Conservation (phyloP, 2,329 filamentous ascomycete species). For the Westerdykella aurantiaca region DNA sequence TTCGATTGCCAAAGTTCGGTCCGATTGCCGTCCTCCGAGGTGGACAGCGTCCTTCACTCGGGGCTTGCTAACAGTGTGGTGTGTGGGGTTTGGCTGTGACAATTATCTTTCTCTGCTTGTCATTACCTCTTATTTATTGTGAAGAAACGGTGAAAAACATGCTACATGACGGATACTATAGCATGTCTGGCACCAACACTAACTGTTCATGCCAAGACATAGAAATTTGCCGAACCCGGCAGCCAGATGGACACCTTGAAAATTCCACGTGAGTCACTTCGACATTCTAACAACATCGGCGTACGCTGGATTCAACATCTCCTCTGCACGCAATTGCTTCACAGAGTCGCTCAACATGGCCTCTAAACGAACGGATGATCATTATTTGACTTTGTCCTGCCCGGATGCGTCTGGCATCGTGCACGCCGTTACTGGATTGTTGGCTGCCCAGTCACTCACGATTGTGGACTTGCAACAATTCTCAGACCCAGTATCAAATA, state of each 20-base stretch:
- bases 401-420: constrained; percentile 81
- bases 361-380: constrained; percentile 27
- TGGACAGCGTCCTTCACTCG: too few species aligned
- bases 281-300: neutral
- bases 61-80: too few species aligned
- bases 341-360: constrained; percentile 5
- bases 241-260: constrained; percentile 3
- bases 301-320: neutral
- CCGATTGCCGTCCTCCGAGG: too few species aligned
- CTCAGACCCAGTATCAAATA: constrained; percentile 65
- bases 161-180: too few species aligned
- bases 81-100: too few species aligned
- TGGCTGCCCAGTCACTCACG: constrained; percentile 68
- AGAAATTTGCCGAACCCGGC: constrained; percentile 9
- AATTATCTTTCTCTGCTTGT: too few species aligned
- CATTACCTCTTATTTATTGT: too few species aligned
- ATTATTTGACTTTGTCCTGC: constrained; percentile 68
- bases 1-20: too few species aligned
- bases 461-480: constrained; percentile 83
- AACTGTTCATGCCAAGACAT: neutral
- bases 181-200: too few species aligned
- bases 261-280: constrained; percentile 9
- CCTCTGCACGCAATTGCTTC: neutral
- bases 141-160: too few species aligned
- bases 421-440: constrained; percentile 73